Percentiles rank a stretch among this genome's conserved stretches.
Conservation (phyloP, 2,329 filamentous ascomycete genomes). For the Diaporthe amygdali region DNA sequence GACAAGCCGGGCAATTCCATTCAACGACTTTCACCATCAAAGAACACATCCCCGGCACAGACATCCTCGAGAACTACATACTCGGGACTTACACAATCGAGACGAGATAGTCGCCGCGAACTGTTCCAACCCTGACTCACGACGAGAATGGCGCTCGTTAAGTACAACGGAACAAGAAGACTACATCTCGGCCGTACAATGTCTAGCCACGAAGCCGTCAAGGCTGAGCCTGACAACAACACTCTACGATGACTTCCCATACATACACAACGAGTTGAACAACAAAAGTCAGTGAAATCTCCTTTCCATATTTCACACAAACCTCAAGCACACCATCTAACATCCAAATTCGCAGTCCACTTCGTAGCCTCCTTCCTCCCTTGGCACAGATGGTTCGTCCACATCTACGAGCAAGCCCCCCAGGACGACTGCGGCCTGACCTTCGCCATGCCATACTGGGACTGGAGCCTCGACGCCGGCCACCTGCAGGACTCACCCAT, state of each 20-base stretch:
- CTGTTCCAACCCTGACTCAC: background rate
- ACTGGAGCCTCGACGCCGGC: constrained; percentile 32
- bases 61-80: background rate
- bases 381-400: constrained; percentile 38
- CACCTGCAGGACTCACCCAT: constrained; percentile 47
- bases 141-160: constrained; percentile 10
- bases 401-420: constrained; percentile 36
- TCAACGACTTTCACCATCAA: background rate
- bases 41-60: background rate
- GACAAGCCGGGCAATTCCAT: constrained; percentile 5
- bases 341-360: constrained; percentile 30
- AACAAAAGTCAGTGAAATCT: background rate
- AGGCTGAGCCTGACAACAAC: constrained; percentile 29
- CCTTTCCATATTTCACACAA: background rate
- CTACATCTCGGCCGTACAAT: background rate
- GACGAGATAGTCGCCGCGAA: background rate
- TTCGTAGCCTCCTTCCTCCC: constrained; percentile 34
- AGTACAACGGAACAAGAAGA: constrained; percentile 1
- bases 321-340: background rate
- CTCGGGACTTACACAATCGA: background rate
- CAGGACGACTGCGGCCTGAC: constrained; percentile 35
- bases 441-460: constrained; percentile 30
- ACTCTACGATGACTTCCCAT: constrained; percentile 39
- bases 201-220: constrained; percentile 20
- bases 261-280: constrained; percentile 33